Evolutionary conservation across 306 rosid genomes (phyloP).

Genomic region (Pyrus pyrifolia): DNA sequence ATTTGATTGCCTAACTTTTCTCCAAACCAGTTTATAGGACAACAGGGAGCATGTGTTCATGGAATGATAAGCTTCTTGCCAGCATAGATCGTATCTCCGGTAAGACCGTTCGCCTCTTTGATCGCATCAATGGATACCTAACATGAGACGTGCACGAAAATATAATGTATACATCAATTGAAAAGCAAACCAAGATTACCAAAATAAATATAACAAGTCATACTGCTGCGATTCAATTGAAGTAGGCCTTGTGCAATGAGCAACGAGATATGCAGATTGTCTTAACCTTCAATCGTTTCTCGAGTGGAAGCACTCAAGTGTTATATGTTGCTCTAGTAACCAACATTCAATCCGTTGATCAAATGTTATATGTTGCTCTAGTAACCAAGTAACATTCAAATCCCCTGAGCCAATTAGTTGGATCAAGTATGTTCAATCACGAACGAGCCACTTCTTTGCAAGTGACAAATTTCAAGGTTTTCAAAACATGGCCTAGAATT

Average conservation of each 20-base stretch:
- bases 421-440: background rate
- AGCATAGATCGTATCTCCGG: slow-evolving; percentile 23
- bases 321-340: background rate
- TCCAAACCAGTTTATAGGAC: background rate
- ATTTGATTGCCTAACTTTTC: background rate
- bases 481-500: background rate
- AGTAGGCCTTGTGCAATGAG: background rate
- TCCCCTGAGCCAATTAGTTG: background rate
- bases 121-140: slow-evolving; percentile 25
- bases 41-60: background rate
- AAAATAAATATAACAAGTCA: background rate
- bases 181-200: background rate
- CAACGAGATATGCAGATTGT: background rate
- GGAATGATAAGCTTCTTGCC: slow-evolving; percentile 35
- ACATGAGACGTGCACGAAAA: background rate
- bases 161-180: background rate
- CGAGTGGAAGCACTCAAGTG: background rate
- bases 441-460: background rate
- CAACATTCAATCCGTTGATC: background rate
- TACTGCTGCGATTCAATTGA: background rate
- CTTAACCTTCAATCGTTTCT: background rate
- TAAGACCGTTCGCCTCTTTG: slow-evolving; percentile 28
- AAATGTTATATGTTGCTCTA: background rate
- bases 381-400: background rate
- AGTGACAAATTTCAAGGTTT: background rate